Conservation (phyloP, 768 basidiomycete genomes). For the Jaapia argillacea region DNA sequence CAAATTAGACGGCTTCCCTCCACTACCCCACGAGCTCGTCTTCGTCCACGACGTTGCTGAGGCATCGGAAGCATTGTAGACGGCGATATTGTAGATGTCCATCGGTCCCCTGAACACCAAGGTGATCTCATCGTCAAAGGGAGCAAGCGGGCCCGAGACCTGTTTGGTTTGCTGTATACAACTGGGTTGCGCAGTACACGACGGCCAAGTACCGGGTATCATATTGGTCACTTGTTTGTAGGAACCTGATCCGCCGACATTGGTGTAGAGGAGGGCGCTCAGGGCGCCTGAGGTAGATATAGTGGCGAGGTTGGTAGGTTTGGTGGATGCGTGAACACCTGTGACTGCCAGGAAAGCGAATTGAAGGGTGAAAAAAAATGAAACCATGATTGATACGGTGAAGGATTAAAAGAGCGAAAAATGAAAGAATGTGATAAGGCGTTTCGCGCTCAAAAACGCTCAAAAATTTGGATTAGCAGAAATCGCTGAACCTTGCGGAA, state of each 20-base stretch:
- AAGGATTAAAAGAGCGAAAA: too few species aligned
- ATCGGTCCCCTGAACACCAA: conserved; percentile 17
- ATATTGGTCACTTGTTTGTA: conserved; percentile 20
- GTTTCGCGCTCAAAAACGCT: too few species aligned
- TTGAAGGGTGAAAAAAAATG: background rate
- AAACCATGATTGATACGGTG: background rate
- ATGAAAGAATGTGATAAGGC: too few species aligned
- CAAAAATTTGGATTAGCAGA: too few species aligned
- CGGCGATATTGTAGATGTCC: conserved; percentile 16
- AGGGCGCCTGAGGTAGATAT: conserved; percentile 13
- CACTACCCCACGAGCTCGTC: conserved; percentile 14
- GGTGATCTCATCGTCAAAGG: conserved; percentile 19
- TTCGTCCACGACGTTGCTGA: conserved; percentile 15
- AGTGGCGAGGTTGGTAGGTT: conserved; percentile 11
- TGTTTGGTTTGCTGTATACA: background rate
- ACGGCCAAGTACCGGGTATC: conserved; percentile 14
- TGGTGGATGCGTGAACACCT: background rate
- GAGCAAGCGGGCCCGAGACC: conserved; percentile 14
- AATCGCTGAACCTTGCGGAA: too few species aligned
- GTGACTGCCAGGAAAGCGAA: background rate
- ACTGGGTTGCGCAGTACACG: conserved; percentile 12
- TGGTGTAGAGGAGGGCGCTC: conserved; percentile 17
- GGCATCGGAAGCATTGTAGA: conserved; percentile 17
- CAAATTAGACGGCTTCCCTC: conserved; percentile 11
- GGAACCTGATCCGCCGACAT: conserved; percentile 15